Base-by-base conservation (phyloP, 2,329 filamentous ascomycete species). In the Aureobasidium melanogenum region DNA sequence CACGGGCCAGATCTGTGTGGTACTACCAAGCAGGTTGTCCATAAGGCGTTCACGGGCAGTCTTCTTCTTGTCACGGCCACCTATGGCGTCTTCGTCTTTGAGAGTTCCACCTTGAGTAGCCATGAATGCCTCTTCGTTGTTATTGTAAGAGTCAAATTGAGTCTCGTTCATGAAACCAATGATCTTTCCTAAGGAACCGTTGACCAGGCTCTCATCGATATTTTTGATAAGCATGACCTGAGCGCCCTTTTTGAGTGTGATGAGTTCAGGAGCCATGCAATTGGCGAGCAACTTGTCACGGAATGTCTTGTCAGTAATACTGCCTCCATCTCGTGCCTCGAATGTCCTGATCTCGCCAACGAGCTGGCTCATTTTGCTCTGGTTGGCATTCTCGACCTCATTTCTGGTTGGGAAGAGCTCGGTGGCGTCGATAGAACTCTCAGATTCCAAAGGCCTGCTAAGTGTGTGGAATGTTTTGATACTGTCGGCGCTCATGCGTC, bases 221-320 rank as follows among this genome's bases (percentile, higher is more conserved):
- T 99, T 99, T 74, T 99, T 99, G 80, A 99, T 97, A n/a, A 99
- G 79, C 94, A 99, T 99, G 47, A 99, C 95, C 71, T 99, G 95
- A 0, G 94, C 90, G 10, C 91, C 90, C 64, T 94, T 87, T 73
- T 97, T 97, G 32, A 99, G 76, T 36, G 88, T 84, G 22, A 99
- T 83, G 0, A 75, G 71, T 67, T 88, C 87, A 0, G 94, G 92
- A 0, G 94, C 92, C 89, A 99, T 97, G 84, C 95, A 96, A 70
- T 93, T 96, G 6, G 83, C 75, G 6, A 99, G 79, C 0, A 97
- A 75, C 70, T 86, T 92, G 48, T 96, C 91, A 34, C 89, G 86
- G 39, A 87, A 74, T 0, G 79, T 75, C 19, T 81, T 80, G 65
- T 96, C 90, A 38, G 75, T 74, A 28, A 88, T 82, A 0, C 80